A percentile compares a stretch with the other conserved stretches of the same genome.
Conservation (phyloP, 331 rosid genomes). For the Pyrus hybrid region DNA sequence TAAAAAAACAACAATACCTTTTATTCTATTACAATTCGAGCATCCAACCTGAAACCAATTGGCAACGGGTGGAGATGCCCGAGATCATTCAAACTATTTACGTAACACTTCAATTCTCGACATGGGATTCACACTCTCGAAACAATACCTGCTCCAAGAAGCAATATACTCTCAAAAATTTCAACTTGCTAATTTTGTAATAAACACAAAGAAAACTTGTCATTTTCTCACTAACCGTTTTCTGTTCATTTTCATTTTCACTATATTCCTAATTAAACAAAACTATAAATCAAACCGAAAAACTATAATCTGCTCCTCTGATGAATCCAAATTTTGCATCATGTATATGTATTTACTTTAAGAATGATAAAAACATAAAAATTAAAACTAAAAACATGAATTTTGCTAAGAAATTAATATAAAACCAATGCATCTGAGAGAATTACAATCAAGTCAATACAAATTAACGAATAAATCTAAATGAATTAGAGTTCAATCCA, state of each 20-base stretch:
- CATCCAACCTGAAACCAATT: too few relatives aligned
- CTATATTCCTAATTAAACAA: background rate
- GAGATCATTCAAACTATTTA: too few relatives aligned
- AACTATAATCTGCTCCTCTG: background rate
- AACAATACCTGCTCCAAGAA: background rate
- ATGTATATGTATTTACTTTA: background rate
- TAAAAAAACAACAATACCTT: background rate
- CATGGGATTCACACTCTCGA: too few relatives aligned
- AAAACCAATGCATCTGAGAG: too few relatives aligned
- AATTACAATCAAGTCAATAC: too few relatives aligned
- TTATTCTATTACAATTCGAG: background rate
- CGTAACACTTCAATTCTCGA: too few relatives aligned
- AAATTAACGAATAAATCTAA: too few relatives aligned
- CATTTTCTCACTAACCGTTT: background rate
- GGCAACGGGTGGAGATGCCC: too few relatives aligned
- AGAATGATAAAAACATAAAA: background rate
- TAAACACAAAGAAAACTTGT: too few relatives aligned
- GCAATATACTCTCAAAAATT: background rate
- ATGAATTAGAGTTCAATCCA: too few relatives aligned
- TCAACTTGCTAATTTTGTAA: background rate
- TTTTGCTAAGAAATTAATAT: too few relatives aligned
- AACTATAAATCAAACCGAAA: background rate
- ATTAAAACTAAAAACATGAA: too few relatives aligned
- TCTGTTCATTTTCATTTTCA: background rate
- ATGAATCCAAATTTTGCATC: background rate